These are phyloP conservation scores for Hondaea fermentalgiana DNA, from an alignment of 108 stramenopile species.

Conservation along the genomic window DNA sequence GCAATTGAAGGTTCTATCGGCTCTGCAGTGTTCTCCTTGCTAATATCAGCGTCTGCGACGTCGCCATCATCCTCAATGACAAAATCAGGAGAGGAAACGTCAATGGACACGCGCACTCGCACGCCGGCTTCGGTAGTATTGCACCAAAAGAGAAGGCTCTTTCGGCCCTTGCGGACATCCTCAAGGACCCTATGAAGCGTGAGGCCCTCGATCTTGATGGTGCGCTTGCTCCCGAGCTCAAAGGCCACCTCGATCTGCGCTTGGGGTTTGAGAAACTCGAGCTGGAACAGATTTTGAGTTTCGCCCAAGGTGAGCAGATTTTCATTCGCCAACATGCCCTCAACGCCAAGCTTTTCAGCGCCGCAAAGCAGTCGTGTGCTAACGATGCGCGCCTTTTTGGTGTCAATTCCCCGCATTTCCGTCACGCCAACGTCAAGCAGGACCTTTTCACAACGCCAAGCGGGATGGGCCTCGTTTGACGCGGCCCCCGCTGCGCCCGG, in stretches of 20 bases:
- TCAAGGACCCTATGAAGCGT: neutral
- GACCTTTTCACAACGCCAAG: neutral
- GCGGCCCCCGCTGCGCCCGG: neutral
- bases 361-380: neutral
- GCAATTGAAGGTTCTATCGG: neutral
- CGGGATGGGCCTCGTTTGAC: too few relatives aligned
- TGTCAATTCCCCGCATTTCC: neutral
- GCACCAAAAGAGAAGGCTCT: neutral
- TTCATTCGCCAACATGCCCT: neutral
- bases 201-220: neutral
- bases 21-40: neutral
- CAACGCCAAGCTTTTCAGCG: neutral
- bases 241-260: neutral
- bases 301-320: neutral
- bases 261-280: neutral
- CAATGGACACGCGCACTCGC: neutral
- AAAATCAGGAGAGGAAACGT: neutral
- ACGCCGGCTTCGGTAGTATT: neutral
- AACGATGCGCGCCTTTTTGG: neutral
- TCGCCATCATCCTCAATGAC: neutral
- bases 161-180: neutral
- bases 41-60: neutral
- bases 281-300: neutral
- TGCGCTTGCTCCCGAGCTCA: neutral
- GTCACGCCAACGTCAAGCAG: neutral